Base-by-base conservation (phyloP, 306 rosid species). In the Dalbergia oliveri region DNA sequence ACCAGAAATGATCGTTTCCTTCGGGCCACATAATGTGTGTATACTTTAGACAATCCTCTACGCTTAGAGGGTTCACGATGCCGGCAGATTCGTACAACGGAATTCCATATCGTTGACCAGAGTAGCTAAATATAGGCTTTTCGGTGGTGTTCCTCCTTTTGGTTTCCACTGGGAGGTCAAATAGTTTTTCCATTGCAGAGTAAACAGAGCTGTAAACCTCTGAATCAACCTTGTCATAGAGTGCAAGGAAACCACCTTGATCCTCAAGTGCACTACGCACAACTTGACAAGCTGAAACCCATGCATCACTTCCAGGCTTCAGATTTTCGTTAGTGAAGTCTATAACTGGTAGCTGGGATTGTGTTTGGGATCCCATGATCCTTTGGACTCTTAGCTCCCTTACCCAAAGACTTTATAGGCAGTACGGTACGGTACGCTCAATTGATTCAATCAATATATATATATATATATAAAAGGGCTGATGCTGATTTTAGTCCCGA, bases 1-100 rank as follows among this genome's bases (percentile, higher is more conserved):
- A 81, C 85, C 85, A 69, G 74, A 82, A 82, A 62, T 3, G 5
- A 43, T 39, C 5, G 26, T 76, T 76, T 39, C 85, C 85, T n/a
- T 60, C 13, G 2, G 85, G 85, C 85, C 85, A 82, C 73, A 82
- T 60, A 3, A 61, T 14, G 10, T 51, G n/a, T 7, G 85, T 62
- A 56, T 19, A 69, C 4, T 69, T 62, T 37, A 49, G 66, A 43
- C 77, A 67, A 34, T 58, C 67, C 21, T 76, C 50, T 33, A 13
- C 14, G 62, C 15, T 60, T 0, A 57, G 66, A 9, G 85, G 85
- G 43, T 75, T 75, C 6, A 33, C 3, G 47, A 81, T 81, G 33
- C 58, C 85, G 0, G 4, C 26, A 31, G 85, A 75, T 81, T 81
- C 85, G 26, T 18, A 75, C 0, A 81, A 71, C 37, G 85, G 85